phyloP scores from a whole-genome alignment of 129 eudicot genomes.

The Dittrichia graveolens region DNA sequence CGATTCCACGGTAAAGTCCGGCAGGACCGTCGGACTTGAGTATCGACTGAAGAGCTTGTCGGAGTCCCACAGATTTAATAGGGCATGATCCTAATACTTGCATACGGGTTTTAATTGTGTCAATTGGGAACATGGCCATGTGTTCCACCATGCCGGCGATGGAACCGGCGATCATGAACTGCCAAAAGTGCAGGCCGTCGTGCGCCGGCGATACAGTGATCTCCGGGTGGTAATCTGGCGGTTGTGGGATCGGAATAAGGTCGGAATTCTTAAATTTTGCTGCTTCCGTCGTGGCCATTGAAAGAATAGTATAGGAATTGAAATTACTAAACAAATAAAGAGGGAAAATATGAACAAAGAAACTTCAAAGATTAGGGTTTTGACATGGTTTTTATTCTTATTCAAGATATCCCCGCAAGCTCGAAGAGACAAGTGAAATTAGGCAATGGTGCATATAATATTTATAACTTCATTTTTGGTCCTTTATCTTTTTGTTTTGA shows the following conservation, averaged over 20 bases:
- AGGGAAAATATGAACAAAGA: neutral
- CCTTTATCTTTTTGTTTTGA: neutral
- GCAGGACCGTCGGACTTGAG: conserved; percentile 58
- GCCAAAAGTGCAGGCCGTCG: conserved; percentile 83
- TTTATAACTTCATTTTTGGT: neutral
- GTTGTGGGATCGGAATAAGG: conserved; percentile 55
- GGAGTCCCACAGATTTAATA: conserved; percentile 51
- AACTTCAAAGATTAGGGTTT: conserved; percentile 28
- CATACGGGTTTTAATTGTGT: conserved; percentile 89
- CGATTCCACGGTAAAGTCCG: conserved; percentile 77
- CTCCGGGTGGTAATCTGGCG: conserved; percentile 53
- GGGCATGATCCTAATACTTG: conserved; percentile 84
- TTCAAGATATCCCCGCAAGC: conserved; percentile 2
- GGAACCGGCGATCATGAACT: conserved; percentile 85
- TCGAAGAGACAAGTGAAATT: neutral
- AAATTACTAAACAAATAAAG: conserved; percentile 4
- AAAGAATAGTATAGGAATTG: neutral
- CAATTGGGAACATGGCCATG: conserved; percentile 92
- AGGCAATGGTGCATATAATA: neutral
- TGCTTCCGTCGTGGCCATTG: conserved; percentile 64
- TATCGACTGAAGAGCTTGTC: conserved; percentile 59
- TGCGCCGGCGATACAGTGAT: conserved; percentile 46
- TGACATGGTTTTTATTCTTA: conserved; percentile 12
- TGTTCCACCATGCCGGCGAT: conserved; percentile 82
- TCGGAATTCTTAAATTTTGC: conserved; percentile 66